phyloP scores from a whole-genome alignment of 106 monocot species.

The Narthecium ossifragum region DNA sequence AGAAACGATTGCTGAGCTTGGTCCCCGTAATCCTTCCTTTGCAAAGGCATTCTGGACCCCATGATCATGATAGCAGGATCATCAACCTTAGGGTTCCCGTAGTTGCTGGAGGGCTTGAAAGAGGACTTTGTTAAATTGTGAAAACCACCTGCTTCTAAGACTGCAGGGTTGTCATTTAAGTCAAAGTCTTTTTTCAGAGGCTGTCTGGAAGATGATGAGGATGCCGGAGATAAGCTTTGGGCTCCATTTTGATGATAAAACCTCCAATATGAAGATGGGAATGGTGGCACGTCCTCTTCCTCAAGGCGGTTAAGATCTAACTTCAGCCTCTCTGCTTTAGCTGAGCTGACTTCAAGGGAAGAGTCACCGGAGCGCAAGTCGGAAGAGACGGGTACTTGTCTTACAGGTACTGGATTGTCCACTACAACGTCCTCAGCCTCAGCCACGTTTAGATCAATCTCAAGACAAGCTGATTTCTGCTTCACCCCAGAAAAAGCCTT shows the following conservation, averaged over 20 bases:
- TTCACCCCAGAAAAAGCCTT: conserved; percentile 31
- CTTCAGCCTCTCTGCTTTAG: conserved; percentile 41
- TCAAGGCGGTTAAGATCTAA: conserved; percentile 66
- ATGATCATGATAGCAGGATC: conserved; percentile 42
- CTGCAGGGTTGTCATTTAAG: conserved; percentile 58
- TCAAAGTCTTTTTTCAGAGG: conserved; percentile 49
- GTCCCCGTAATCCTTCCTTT: conserved; percentile 30
- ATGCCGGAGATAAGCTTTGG: conserved; percentile 39
- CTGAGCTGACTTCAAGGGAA: conserved; percentile 60
- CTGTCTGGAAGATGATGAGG: conserved; percentile 43
- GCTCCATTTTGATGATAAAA: conserved; percentile 20
- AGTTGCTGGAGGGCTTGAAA: background rate
- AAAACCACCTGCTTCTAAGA: conserved; percentile 19
- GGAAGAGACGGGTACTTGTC: conserved; percentile 22
- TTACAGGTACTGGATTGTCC: conserved; percentile 11
- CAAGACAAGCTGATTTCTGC: conserved; percentile 24
- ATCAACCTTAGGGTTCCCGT: conserved; percentile 17
- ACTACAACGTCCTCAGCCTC: conserved; percentile 28
- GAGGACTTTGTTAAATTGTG: conserved; percentile 7
- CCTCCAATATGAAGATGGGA: conserved; percentile 24
- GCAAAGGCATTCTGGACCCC: conserved; percentile 47
- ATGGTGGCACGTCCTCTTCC: conserved; percentile 35
- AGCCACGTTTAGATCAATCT: conserved; percentile 68
- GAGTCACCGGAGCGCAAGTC: conserved; percentile 42
- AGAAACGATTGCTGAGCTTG: conserved; percentile 15